A percentile compares a stretch with the other conserved stretches of the same genome.
Conservation (phyloP, 2,329 filamentous ascomycete species). For the Venturia effusa region DNA sequence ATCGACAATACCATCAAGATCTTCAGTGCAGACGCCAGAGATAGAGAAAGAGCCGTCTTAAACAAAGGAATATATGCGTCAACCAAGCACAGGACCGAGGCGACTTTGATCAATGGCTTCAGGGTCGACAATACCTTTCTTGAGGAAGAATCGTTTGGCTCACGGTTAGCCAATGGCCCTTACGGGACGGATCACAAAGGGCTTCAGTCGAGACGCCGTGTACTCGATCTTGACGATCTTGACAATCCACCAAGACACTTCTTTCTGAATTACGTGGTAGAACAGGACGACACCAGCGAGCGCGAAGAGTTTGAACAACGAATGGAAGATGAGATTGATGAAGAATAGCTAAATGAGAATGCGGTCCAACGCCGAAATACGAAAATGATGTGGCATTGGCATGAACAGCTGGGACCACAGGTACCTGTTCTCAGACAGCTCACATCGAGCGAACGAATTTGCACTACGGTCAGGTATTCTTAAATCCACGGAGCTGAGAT, state of each 20-base stretch:
- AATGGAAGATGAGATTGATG: neutral
- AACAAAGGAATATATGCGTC: neutral
- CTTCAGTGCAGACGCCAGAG: slow-evolving; percentile 47
- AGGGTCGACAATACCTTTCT: neutral
- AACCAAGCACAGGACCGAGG: neutral
- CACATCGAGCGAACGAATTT: too few species aligned
- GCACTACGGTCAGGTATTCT: too few species aligned
- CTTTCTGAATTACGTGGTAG: neutral
- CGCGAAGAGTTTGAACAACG: neutral
- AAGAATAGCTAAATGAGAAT: neutral
- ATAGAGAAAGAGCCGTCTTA: neutral
- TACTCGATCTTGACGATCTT: neutral
- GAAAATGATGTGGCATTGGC: too few species aligned
- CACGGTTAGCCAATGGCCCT: neutral
- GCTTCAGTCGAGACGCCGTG: neutral
- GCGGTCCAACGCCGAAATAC: too few species aligned
- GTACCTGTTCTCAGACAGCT: too few species aligned
- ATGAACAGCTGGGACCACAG: too few species aligned
- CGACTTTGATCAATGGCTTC: neutral
- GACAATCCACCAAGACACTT: neutral
- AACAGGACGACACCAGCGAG: neutral
- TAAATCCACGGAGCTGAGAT: too few species aligned
- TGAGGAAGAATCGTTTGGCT: neutral
- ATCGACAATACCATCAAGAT: slow-evolving; percentile 61
- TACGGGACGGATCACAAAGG: neutral